Evolutionary conservation across 1,284 basidiomycete species (phyloP), one percentile per base, ranked within the genome.

Genomic region (Cutaneotrichosporon sp.): DNA sequence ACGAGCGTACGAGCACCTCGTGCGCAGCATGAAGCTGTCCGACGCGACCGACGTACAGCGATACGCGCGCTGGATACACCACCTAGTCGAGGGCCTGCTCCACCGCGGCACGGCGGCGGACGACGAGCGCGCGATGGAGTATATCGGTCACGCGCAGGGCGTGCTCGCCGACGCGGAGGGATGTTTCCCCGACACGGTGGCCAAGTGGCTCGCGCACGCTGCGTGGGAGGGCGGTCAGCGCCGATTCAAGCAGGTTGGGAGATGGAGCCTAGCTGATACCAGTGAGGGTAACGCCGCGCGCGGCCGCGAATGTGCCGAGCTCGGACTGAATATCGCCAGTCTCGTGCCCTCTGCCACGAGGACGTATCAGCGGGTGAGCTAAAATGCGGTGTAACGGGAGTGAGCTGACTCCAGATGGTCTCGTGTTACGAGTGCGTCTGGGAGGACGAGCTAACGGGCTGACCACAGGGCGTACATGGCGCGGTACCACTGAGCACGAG

Each of bases 321-420:
- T 51, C 8, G 54, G 39, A 10, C 36, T 55, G 15, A 4, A 13
- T 2, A 40, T 55, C 8, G 17, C 42, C 9, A 21, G n/a, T 17
- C 36, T 37, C 12, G 21, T 46, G 1, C 15, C 23, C 13, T 23
- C 35, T 3, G 36, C 22, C 8, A 17, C n/a, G 13, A 13, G 14
- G 10, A 12, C 20, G 36, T 42, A 36, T n/a, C 36, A 44, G 2
- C 8, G 15, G 22, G 52, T 53, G 26, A 49, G 50, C 26, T 23
- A 18, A 5, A 4, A 7, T 17, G 8, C 0, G 5, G n/a, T n/a
- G n/a, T n/a, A n/a, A n/a, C n/a, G n/a, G n/a, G n/a, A n/a, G n/a
- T n/a, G 2, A 40, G 50, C 50, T 51, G 26, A 51, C 36, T 4
- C 18, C 50, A 51, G 50, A 51, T 51, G 50, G 18, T 35, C 15